Evolutionary conservation across 73 alveolate genomes (phyloP).

Genomic region (Paramecium tetraurelia): DNA sequence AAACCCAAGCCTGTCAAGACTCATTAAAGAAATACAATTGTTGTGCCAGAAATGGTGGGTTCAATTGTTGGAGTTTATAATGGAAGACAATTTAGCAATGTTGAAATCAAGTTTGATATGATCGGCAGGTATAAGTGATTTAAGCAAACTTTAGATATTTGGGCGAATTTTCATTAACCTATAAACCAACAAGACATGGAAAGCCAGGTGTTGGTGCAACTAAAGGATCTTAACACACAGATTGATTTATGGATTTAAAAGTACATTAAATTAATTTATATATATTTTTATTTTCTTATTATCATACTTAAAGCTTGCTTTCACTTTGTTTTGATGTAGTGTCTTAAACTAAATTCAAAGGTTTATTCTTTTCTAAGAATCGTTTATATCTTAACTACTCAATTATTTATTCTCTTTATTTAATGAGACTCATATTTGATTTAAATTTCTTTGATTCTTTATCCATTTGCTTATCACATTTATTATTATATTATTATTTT

Average conservation of each 20-base stretch:
- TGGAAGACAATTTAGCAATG: conserved; percentile 88
- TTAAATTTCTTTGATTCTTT: background rate
- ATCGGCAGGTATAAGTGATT: conserved; percentile 74
- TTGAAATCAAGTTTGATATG: conserved; percentile 97
- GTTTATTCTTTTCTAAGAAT: background rate
- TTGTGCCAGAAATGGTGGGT: conserved; percentile 94
- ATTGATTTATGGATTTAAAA: conserved; percentile 34
- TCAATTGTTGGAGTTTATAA: conserved; percentile 90
- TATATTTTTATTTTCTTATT: background rate
- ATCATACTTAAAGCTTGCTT: background rate
- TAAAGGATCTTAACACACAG: conserved; percentile 59
- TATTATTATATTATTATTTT: background rate
- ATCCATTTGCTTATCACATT: conserved; percentile 21
- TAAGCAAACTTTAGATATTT: conserved; percentile 50
- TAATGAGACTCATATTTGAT: background rate
- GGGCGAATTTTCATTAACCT: conserved; percentile 76
- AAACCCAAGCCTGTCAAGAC: conserved; percentile 95
- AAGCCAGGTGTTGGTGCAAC: conserved; percentile 83
- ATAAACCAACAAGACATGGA: conserved; percentile 76
- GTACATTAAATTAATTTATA: background rate
- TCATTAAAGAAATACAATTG: conserved; percentile 92
- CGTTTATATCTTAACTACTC: background rate
- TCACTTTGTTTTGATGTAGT: background rate
- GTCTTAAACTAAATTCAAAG: background rate
- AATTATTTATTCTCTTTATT: background rate